Evolutionary conservation across 345 rosid genomes (phyloP), one percentile per base, ranked within the genome.

Genomic region (Trapa incisa): DNA sequence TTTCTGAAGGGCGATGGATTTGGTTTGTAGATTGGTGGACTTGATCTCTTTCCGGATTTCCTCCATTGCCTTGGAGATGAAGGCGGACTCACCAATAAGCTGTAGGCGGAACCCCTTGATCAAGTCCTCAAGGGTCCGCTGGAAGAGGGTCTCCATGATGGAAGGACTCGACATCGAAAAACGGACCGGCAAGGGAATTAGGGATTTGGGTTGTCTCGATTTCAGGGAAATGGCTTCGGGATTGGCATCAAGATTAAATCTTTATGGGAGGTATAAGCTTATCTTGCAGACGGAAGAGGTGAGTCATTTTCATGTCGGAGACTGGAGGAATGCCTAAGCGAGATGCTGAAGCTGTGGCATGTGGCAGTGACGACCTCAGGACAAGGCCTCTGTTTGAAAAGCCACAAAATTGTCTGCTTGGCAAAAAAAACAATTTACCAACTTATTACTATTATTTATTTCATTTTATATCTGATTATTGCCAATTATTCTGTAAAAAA

Each of bases 21-120:
- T 94, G 73, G 91, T 94, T 67, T 80, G 81, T 70, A 79, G 73
- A 80, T 94, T 96, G 29, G 96, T 91, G 56, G 83, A 77, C 68
- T 85, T 94, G 78, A 91, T 86, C 80, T 91, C 97, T n/a, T 85
- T 81, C 9, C 96, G 88, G 78, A 91, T 86, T 74, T 94, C 96
- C 43, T 91, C 99, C 58, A 87, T 32, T 39, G 84, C 78, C 75
- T 80, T 87, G 69, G 97, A 85, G 39, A 94, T 80, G 78, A 85
- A 84, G 50, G 74, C 50, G 41, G 89, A 78, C 32, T 86, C 92
- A 38, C 74, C 79, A 67, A 85, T 77, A 52, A 77, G 71, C 5
- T 84, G 96, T 60, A 82, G 88, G 43, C 97, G 89, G 42, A 86
- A 72, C 45, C 84, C 86, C 79, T 87, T 94, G 81, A 94, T 94